Evolutionary conservation across 202 grass and related monocot species (phyloP).

Genomic region (Elaeis oleifera): DNA sequence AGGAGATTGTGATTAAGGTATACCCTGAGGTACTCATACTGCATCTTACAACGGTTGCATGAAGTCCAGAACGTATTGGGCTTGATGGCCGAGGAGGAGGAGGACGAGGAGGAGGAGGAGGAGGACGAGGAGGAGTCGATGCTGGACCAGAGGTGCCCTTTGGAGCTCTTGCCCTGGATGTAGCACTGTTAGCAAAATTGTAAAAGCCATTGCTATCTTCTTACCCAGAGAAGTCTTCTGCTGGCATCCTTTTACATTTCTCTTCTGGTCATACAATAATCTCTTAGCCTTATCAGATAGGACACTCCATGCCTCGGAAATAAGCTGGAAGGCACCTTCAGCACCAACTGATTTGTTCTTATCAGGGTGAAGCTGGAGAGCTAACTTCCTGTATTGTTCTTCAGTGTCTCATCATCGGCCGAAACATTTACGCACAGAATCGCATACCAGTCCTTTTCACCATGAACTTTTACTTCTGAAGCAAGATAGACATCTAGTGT

Average conservation of each 20-base stretch:
- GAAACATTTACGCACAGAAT: constrained; percentile 31
- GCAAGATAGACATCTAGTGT: constrained; percentile 44
- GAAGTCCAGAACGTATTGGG: constrained; percentile 55
- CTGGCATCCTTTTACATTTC: constrained; percentile 7
- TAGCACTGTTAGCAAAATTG: constrained; percentile 3
- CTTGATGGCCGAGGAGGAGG: not conserved
- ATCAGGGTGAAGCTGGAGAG: constrained; percentile 60
- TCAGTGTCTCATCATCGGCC: constrained; percentile 43
- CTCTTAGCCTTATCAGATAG: constrained; percentile 45
- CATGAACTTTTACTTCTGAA: constrained; percentile 35
- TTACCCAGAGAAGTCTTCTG: constrained; percentile 27
- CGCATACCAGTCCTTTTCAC: constrained; percentile 54
- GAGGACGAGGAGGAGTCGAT: not conserved
- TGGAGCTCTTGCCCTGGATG: constrained; percentile 24
- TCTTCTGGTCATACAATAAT: constrained; percentile 37
- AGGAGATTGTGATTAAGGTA: constrained; percentile 27
- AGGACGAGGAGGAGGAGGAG: not conserved
- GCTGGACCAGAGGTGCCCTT: constrained; percentile 8
- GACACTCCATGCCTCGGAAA: constrained; percentile 54
- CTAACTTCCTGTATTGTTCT: constrained; percentile 59
- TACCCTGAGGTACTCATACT: constrained; percentile 34
- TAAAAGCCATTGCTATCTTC: constrained; percentile 6
- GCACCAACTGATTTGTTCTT: constrained; percentile 54
- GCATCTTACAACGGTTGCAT: constrained; percentile 26
- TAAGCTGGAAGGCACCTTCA: constrained; percentile 42